A percentile compares a stretch with the other conserved stretches of the same genome.
Conservation (phyloP, 208 protist species). For the Leishmania tropica region DNA sequence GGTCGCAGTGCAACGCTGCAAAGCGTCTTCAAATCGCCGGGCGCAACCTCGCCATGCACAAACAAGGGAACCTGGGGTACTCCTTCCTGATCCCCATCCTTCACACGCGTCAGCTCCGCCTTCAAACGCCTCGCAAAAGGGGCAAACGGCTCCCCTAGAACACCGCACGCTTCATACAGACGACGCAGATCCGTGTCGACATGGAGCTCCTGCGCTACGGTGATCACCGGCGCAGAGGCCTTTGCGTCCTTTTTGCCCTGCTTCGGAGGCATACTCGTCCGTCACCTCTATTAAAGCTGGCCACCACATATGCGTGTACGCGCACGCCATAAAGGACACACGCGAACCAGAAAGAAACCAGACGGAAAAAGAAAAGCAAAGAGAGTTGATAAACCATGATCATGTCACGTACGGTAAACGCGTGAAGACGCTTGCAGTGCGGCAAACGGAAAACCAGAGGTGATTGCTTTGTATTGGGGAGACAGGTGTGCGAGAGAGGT, state of each 20-base stretch:
- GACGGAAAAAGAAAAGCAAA: neutral
- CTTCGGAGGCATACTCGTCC: slow-evolving; percentile 25
- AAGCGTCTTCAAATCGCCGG: slow-evolving; percentile 48
- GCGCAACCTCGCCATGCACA: slow-evolving; percentile 52
- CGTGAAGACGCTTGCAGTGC: neutral
- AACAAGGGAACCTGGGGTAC: slow-evolving; percentile 81
- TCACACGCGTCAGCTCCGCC: slow-evolving; percentile 68
- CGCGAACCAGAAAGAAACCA: neutral
- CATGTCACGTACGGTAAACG: neutral
- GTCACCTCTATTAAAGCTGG: neutral
- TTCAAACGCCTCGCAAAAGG: slow-evolving; percentile 79
- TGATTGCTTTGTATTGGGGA: neutral
- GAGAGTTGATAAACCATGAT: neutral
- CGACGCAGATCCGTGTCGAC: slow-evolving; percentile 78
- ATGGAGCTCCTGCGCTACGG: slow-evolving; percentile 67
- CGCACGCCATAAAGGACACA: neutral
- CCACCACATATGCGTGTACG: neutral
- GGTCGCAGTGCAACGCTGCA: slow-evolving; percentile 58
- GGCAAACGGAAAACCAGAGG: neutral
- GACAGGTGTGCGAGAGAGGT: slow-evolving; percentile 1
- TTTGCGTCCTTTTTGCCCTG: slow-evolving; percentile 40
- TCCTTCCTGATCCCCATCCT: slow-evolving; percentile 77
- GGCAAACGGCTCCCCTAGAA: slow-evolving; percentile 51
- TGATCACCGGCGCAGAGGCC: slow-evolving; percentile 37
- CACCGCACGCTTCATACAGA: slow-evolving; percentile 55